Evolutionary conservation across 2,329 filamentous ascomycete species (phyloP).

Genomic region (Diaporthe aspalathi): DNA sequence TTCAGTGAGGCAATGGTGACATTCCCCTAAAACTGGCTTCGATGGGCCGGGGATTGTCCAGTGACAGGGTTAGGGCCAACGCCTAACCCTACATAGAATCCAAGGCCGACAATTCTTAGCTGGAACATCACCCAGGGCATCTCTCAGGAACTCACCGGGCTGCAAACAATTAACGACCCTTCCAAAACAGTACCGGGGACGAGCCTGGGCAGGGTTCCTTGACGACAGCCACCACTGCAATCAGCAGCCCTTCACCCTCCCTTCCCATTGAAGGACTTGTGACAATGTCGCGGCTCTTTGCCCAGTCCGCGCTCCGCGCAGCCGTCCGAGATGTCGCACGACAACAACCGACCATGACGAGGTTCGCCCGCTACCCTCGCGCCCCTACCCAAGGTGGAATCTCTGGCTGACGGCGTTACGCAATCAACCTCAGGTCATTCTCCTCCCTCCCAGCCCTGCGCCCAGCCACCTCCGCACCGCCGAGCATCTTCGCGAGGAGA

Average conservation of each 20-base stretch:
- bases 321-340: slow-evolving; percentile 35
- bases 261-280: slow-evolving; percentile 8
- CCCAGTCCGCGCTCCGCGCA: slow-evolving; percentile 36
- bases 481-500: slow-evolving; percentile 45
- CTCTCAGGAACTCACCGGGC: background rate
- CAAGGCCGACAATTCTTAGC: background rate
- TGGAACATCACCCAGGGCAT: background rate
- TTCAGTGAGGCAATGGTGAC: background rate
- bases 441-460: slow-evolving; percentile 62
- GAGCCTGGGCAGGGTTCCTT: background rate
- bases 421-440: slow-evolving; percentile 44
- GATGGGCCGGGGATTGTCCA: too few species aligned
- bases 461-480: slow-evolving; percentile 52
- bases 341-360: slow-evolving; percentile 30
- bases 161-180: background rate
- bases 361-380: slow-evolving; percentile 2
- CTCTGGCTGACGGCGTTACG: background rate
- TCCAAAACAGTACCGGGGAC: background rate
- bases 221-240: background rate
- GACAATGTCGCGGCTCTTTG: slow-evolving; percentile 35
- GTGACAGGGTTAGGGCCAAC: background rate
- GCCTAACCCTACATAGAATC: slow-evolving; percentile 20
- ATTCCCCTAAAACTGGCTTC: too few species aligned
- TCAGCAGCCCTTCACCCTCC: background rate
- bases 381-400: background rate